Evolutionary conservation across 164 flowering plant genomes (phyloP), one percentile per base, ranked within the genome.

Genomic region (Vitis cinerea): DNA sequence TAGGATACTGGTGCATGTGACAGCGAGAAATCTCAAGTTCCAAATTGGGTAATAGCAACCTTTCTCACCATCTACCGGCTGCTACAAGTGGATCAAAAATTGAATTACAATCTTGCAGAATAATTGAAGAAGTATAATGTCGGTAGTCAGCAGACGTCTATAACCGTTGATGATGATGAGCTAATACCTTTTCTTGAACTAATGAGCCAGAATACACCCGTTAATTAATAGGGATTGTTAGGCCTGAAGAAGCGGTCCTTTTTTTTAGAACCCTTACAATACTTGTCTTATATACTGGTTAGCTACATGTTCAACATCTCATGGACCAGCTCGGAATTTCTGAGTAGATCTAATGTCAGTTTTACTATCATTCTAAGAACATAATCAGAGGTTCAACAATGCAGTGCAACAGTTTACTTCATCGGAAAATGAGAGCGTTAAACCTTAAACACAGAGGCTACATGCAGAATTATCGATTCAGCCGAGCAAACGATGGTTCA

Each of bases 121-220:
- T 2, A 23, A 23, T 23, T 23, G 27, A 2, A 23, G 1, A 23
- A 23, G 27, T 23, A 23, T 23, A 23, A 23, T 1, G 27, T 23
- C 27, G 0, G 27, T 23, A 23, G 27, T 23, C 27, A 23, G 27
- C 27, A 23, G 27, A 23, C 27, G 27, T 23, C 27, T 23, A 23
- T 23, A 23, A 23, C 27, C 27, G 2, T 23, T 23, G 27, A 23
- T 23, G 27, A 90, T 77, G 99, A 96, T 69, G 98, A 96, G 73
- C 85, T 96, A 66, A 88, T 83, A 3, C 85, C 99, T 23, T 93
- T 96, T 74, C 92, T 96, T 72, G 95, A 23, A 23, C 97, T 19
- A 93, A 93, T 81, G 99, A 96, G 81, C 98, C 99, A 2, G 98
- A 93, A 73, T 93, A 87, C 69, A 89, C 98, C 59, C 90, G 92